Evolutionary conservation across 148 eudicot genomes (phyloP).

Genomic region (Chenopodium berlandieri): DNA sequence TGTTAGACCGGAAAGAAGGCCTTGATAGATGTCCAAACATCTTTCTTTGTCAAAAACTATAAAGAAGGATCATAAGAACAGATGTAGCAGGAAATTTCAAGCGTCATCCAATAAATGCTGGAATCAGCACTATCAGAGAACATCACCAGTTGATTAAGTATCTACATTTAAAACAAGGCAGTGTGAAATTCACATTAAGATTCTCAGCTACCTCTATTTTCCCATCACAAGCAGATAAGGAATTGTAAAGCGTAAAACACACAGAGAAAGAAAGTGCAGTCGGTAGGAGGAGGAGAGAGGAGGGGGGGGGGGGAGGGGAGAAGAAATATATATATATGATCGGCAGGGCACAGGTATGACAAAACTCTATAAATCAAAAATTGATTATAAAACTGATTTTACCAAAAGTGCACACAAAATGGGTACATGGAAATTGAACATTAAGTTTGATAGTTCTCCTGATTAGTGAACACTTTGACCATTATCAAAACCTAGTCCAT

Average conservation of each 20-base stretch:
- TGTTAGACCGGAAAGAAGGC: too few species aligned
- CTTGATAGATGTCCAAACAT: background rate
- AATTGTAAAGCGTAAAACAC: background rate
- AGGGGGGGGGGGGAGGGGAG: background rate
- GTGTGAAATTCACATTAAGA: background rate
- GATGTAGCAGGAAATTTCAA: background rate
- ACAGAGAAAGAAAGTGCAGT: background rate
- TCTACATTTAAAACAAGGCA: background rate
- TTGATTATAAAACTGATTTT: conserved; percentile 21
- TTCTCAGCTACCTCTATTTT: too few species aligned
- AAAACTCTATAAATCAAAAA: conserved; percentile 18
- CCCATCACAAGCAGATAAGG: background rate
- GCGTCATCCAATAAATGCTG: background rate
- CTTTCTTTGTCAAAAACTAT: background rate
- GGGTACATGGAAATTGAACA: conserved; percentile 11
- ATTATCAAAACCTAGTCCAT: conserved; percentile 44
- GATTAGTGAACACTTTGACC: conserved; percentile 25
- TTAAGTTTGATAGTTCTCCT: background rate
- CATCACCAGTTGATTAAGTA: background rate
- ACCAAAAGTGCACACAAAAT: conserved; percentile 26
- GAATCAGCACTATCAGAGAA: background rate
- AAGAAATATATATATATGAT: background rate
- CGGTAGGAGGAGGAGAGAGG: background rate
- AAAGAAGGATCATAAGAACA: background rate
- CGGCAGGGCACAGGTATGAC: background rate